phyloP scores from a whole-genome alignment of 2,329 filamentous ascomycete species.

The Alternaria tenuissima region DNA sequence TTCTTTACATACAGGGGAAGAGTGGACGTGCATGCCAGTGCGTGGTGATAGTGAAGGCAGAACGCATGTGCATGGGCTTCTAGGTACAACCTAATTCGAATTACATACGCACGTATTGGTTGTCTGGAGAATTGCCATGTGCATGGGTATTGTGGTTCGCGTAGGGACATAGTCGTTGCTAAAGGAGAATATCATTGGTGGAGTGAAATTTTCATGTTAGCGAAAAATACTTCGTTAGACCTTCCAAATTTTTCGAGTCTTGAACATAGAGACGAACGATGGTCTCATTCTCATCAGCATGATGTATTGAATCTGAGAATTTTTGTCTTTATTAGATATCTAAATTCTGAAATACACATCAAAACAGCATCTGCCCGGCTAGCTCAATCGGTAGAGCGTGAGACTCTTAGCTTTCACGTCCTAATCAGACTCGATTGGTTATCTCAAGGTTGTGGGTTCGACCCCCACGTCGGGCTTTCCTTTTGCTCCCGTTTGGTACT shows the following conservation, averaged over 20 bases:
- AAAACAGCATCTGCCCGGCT: conserved; percentile 6
- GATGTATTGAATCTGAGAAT: too few species aligned
- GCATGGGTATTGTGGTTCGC: background rate
- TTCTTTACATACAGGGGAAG: background rate
- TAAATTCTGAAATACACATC: background rate
- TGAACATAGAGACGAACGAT: background rate
- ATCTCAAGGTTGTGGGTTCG: conserved; percentile 8
- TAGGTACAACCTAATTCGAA: background rate
- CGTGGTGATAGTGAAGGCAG: background rate
- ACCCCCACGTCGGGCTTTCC: background rate
- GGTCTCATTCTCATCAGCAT: too few species aligned
- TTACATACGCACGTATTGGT: background rate
- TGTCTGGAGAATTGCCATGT: background rate
- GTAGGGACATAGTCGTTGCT: background rate
- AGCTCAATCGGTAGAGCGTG: conserved; percentile 53
- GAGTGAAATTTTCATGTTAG: background rate
- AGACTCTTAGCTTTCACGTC: conserved; percentile 46
- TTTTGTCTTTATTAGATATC: too few species aligned
- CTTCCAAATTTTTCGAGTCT: background rate
- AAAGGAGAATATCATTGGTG: background rate
- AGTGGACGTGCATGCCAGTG: background rate
- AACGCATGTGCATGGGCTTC: background rate
- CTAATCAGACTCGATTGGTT: conserved; percentile 6
- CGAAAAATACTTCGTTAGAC: background rate
- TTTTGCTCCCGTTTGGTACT: background rate